Conservation (phyloP, 129 eudicot genomes). For the Daucus carota region DH1_v3.0 NC_030381.2:50694501-50695000, state of each 20-base stretch:
- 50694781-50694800: constrained; percentile 58
- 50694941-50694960: constrained; percentile 52
- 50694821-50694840: constrained; percentile 60
- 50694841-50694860: constrained; percentile 43
- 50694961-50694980: constrained; percentile 35
- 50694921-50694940: constrained; percentile 60
- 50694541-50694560: constrained; percentile 68
- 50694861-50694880: constrained; percentile 71
- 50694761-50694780: constrained; percentile 55
- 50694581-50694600: constrained; percentile 59
- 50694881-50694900: constrained; percentile 47
- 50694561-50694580: constrained; percentile 61
- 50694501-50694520: constrained; percentile 53
- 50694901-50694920: constrained; percentile 47
- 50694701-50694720: constrained; percentile 48
- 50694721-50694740: constrained; percentile 63
- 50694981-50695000: constrained; percentile 55
- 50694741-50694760: constrained; percentile 44
- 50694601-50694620: constrained; percentile 63
- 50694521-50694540: constrained; percentile 75
- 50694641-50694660: constrained; percentile 53
- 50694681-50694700: constrained; percentile 66
- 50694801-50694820: constrained; percentile 40
- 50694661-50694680: constrained; percentile 58
- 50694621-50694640: constrained; percentile 56